Percentiles rank a stretch among this genome's conserved stretches.
These are phyloP conservation scores for Penicillium flavigenum DNA, from an alignment of 495 filamentous ascomycete genomes.

Conservation along the genomic window DNA sequence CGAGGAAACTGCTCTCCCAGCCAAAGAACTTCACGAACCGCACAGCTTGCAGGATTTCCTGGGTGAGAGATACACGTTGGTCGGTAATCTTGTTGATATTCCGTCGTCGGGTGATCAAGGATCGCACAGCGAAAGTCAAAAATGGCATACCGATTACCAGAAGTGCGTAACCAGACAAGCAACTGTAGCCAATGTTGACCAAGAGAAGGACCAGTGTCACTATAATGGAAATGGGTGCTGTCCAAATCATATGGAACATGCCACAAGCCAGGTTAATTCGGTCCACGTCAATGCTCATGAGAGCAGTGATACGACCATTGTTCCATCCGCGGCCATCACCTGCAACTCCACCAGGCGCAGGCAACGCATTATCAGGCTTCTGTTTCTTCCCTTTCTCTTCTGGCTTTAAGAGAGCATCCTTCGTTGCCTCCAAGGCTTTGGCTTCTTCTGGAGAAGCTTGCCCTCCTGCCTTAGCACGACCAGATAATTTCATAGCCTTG, in stretches of 20 bases:
- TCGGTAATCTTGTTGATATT: constrained; percentile 91
- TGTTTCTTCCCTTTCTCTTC: constrained; percentile 30
- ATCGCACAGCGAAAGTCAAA: constrained; percentile 69
- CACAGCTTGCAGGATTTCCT: constrained; percentile 88
- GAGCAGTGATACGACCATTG: constrained; percentile 83
- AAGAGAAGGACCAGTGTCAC: constrained; percentile 76
- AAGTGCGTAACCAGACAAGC: constrained; percentile 81
- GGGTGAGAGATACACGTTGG: constrained; percentile 83
- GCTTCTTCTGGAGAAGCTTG: constrained; percentile 43
- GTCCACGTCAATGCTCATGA: constrained; percentile 94
- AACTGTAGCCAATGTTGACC: constrained; percentile 84
- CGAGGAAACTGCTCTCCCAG: constrained; percentile 85
- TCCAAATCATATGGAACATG: constrained; percentile 90
- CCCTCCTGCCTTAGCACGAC: constrained; percentile 70
- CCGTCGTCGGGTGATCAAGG: constrained; percentile 66
- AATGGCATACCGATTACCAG: constrained; percentile 74
- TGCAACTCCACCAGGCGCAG: constrained; percentile 44
- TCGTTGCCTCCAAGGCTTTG: constrained; percentile 36
- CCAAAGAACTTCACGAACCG: constrained; percentile 96
- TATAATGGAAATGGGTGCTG: constrained; percentile 71
- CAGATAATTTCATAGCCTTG: constrained; percentile 80
- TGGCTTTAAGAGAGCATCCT: constrained; percentile 43
- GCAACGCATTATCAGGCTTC: constrained; percentile 17
- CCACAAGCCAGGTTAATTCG: constrained; percentile 81
- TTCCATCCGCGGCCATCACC: constrained; percentile 80